Evolutionary conservation across 345 rosid genomes (phyloP), one percentile per base, ranked within the genome.

Genomic region (Gossypium mustelinum): DNA sequence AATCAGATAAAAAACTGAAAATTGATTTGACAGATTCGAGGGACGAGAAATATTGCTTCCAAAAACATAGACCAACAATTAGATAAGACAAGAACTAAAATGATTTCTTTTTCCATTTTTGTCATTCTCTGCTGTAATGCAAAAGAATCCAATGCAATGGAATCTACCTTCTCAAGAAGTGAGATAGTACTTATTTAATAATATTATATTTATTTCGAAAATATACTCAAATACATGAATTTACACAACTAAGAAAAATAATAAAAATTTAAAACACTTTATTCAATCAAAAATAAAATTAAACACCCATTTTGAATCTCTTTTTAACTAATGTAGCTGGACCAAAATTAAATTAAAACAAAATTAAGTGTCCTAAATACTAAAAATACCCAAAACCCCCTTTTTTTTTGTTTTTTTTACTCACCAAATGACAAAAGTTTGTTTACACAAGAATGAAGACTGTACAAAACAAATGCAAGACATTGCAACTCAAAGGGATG

Each of bases 361-460:
- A 29, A 68, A 50, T 25, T 55, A 72, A 29, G 78, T 68, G 66
- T 56, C 48, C 66, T 24, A 34, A 69, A 20, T 57, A 70, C n/a
- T 16, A 25, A 51, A 25, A 60, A 74, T 17, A 59, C 45, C 48
- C 70, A 54, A 39, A 67, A 56, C 12, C 52, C 25, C 78, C 67
- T 60, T 45, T 67, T 65, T 65, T 78, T 25, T 77, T 39, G 45
- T 57, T 54, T 58, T 70, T 81, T 48, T 77, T 61, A 66, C 62
- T 54, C 65, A 72, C 69, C 83, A 74, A 22, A 87, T 80, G 82
- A 81, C 85, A 86, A 84, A 86, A 86, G 18, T 84, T 82, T 89
- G 61, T 68, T 83, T 87, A 83, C 89, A 89, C 88, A 85, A 89
- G 94, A 91, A 94, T 90, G 83, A 89, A 90, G 60, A 74, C 98